phyloP scores from a whole-genome alignment of 2,329 filamentous ascomycete genomes.

The Thelonectria rubi region DNA sequence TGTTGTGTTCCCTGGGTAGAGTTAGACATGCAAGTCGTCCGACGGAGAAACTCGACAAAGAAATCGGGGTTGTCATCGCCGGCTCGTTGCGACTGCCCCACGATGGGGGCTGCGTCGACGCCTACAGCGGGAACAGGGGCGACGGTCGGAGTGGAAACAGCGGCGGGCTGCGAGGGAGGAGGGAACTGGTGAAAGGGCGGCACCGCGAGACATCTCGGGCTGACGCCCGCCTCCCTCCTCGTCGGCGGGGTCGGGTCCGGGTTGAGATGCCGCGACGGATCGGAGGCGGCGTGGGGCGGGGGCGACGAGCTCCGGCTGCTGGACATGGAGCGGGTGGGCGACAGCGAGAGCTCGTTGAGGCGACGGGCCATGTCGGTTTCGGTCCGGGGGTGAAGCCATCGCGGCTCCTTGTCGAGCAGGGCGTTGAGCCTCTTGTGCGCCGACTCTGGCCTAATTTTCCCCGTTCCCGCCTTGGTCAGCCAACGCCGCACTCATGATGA shows the following conservation, averaged over 20 bases:
- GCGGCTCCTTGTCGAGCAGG: conserved; percentile 66
- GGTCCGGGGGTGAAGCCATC: conserved; percentile 64
- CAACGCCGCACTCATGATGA: conserved; percentile 13
- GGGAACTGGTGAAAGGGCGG: conserved; percentile 37
- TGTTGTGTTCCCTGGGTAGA: conserved; percentile 52
- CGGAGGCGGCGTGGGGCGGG: conserved; percentile 24
- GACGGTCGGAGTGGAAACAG: not conserved
- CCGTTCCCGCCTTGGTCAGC: not conserved
- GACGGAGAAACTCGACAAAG: conserved; percentile 45
- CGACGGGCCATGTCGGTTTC: conserved; percentile 62
- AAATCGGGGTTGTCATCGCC: conserved; percentile 25
- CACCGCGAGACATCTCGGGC: conserved; percentile 31
- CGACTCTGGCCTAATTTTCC: conserved; percentile 60
- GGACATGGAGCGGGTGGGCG: conserved; percentile 45
- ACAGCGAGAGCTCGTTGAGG: conserved; percentile 55
- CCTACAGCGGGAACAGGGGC: not conserved
- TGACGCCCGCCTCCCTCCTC: conserved; percentile 19
- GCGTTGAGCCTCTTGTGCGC: conserved; percentile 66
- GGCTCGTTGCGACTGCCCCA: not conserved
- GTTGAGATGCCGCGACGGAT: conserved; percentile 30
- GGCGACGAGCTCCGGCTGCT: conserved; percentile 32
- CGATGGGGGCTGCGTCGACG: not conserved
- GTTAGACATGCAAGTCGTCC: conserved; percentile 49
- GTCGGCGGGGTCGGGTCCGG: conserved; percentile 27
- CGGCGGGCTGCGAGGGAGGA: conserved; percentile 10